Conservation (phyloP, 164 flowering plant genomes). For the Aristolochia californica region DNA sequence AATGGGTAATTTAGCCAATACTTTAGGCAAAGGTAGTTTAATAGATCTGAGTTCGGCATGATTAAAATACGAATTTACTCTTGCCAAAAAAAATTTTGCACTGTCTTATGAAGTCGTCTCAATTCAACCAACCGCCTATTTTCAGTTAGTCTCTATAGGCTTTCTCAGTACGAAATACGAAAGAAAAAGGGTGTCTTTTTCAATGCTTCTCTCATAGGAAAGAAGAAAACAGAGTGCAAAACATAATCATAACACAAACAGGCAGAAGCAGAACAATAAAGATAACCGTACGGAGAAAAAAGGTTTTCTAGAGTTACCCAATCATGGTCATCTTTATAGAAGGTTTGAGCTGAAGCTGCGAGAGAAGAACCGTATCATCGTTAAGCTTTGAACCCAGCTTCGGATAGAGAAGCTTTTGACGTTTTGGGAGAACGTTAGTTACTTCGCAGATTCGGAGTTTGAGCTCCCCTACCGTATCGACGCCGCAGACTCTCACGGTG, state of each 20-base stretch:
- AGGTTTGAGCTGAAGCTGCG: constrained; percentile 66
- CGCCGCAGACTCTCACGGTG: constrained; percentile 83
- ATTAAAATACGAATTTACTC: too few species aligned
- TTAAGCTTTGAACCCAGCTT: constrained; percentile 47
- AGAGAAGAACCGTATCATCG: constrained; percentile 31
- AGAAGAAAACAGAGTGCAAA: neutral
- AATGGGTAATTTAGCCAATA: too few species aligned
- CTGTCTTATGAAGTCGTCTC: too few species aligned
- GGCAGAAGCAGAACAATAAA: neutral
- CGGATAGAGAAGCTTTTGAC: constrained; percentile 97
- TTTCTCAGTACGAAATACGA: too few species aligned
- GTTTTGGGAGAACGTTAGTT: constrained; percentile 63
- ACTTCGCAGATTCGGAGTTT: constrained; percentile 77
- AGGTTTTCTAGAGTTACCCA: constrained; percentile 45
- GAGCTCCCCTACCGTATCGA: constrained; percentile 84
- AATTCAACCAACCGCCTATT: too few species aligned
- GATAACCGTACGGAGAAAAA: constrained; percentile 11
- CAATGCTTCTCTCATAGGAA: too few species aligned
- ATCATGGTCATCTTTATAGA: constrained; percentile 97
- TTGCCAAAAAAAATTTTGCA: too few species aligned
- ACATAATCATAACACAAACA: neutral
- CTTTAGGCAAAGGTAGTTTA: too few species aligned
- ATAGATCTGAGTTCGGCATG: too few species aligned
- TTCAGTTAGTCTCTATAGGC: too few species aligned
- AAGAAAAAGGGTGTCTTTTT: too few species aligned